Evolutionary conservation across 805 yeast species (phyloP).

Genomic region (Ogataea salicorniae): DNA sequence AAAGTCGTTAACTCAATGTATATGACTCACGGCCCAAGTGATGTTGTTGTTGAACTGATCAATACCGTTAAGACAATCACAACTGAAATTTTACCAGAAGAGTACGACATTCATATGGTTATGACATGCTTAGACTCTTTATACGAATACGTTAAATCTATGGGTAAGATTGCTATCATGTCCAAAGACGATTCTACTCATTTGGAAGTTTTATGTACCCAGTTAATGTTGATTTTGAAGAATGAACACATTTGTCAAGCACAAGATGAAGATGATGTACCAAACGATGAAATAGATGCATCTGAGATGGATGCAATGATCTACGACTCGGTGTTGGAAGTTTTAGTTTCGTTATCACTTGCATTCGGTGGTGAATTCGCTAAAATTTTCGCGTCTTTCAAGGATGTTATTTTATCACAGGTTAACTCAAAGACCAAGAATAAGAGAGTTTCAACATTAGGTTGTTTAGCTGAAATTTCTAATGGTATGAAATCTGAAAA

Average conservation of each 20-base stretch:
- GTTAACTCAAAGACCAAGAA: constrained; percentile 57
- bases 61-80: constrained; percentile 65
- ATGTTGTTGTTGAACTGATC: constrained; percentile 52
- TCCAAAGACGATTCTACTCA: constrained; percentile 50
- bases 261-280: constrained; percentile 48
- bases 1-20: constrained; percentile 70
- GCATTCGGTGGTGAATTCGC: constrained; percentile 76
- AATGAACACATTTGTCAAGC: constrained; percentile 83
- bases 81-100: constrained; percentile 60
- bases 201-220: constrained; percentile 65
- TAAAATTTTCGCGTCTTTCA: constrained; percentile 66
- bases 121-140: constrained; percentile 70
- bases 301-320: constrained; percentile 63
- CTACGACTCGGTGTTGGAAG: constrained; percentile 82
- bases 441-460: constrained; percentile 80
- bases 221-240: constrained; percentile 66
- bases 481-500: constrained; percentile 63
- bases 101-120: constrained; percentile 80
- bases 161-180: constrained; percentile 71
- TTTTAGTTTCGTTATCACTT: constrained; percentile 66
- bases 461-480: constrained; percentile 86
- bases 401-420: constrained; percentile 53
- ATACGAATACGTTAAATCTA: constrained; percentile 57
- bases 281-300: constrained; percentile 40
- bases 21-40: constrained; percentile 50